These are phyloP conservation scores for Pascua guehoae DNA, from an alignment of 1,284 basidiomycete genomes.

Conservation along the genomic window DNA sequence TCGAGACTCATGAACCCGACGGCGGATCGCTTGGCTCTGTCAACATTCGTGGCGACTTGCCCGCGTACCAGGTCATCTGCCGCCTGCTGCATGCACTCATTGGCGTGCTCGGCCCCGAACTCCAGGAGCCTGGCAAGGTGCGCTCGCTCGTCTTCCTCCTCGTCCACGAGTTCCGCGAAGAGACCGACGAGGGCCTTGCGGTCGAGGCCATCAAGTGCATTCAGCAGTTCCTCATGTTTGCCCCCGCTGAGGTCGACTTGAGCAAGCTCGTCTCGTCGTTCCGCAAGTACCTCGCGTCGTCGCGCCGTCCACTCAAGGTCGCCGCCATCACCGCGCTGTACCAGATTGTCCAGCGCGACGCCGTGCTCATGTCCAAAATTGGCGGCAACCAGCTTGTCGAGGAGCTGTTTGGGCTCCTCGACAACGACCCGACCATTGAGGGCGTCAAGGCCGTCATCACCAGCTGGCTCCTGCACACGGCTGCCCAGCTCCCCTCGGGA, in stretches of 20 bases:
- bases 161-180: slow-evolving; percentile 76
- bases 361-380: slow-evolving; percentile 81
- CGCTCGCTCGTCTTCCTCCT: slow-evolving; percentile 77
- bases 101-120: slow-evolving; percentile 90
- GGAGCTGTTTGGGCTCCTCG: slow-evolving; percentile 89
- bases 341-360: slow-evolving; percentile 95
- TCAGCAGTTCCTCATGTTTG: slow-evolving; percentile 96
- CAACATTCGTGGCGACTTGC: slow-evolving; percentile 85
- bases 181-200: slow-evolving; percentile 80
- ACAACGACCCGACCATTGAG: slow-evolving; percentile 86
- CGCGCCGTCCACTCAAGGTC: slow-evolving; percentile 77
- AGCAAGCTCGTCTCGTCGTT: slow-evolving; percentile 73
- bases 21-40: slow-evolving; percentile 79
- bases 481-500: slow-evolving; percentile 83
- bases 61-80: slow-evolving; percentile 86
- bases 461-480: slow-evolving; percentile 95
- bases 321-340: slow-evolving; percentile 94
- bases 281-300: slow-evolving; percentile 68
- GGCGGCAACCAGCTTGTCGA: slow-evolving; percentile 93
- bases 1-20: slow-evolving; percentile 89
- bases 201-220: slow-evolving; percentile 94
- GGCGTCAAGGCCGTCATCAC: slow-evolving; percentile 88
- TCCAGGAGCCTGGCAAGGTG: slow-evolving; percentile 81
- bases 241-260: slow-evolving; percentile 74
- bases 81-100: slow-evolving; percentile 89